Evolutionary conservation across 495 filamentous ascomycete species (phyloP).

Genomic region (Pyrenopolyporus hunteri): DNA sequence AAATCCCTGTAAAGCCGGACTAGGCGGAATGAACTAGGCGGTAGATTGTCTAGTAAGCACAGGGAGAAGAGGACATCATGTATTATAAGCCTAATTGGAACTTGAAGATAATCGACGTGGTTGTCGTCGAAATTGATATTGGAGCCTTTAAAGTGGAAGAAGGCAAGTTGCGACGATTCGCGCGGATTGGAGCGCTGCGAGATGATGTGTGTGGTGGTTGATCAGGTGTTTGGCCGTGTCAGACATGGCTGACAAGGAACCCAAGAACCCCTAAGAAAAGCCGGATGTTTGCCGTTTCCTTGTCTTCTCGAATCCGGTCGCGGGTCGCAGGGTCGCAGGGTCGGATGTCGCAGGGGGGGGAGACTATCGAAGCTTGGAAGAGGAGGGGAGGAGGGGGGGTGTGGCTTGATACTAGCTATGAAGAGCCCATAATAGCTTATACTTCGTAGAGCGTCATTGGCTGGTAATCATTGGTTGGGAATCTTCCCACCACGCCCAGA

Average conservation of each 20-base stretch:
- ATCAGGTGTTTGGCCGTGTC: constrained; percentile 31
- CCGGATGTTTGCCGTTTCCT: constrained; percentile 22
- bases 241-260: constrained; percentile 29
- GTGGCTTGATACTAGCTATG: constrained; percentile 10
- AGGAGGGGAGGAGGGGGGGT: too few relatives aligned
- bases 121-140: constrained; percentile 23
- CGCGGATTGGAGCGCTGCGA: constrained; percentile 3
- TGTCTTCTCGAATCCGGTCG: constrained; percentile 26
- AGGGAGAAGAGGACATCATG: constrained; percentile 26
- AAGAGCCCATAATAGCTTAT: background rate
- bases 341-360: background rate
- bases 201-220: constrained; percentile 8
- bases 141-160: constrained; percentile 17
- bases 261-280: constrained; percentile 2
- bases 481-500: constrained; percentile 21
- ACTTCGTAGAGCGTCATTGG: background rate
- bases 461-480: background rate
- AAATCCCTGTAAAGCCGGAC: constrained; percentile 11
- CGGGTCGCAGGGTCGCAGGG: constrained; percentile 3
- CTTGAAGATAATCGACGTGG: constrained; percentile 5
- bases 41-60: constrained; percentile 29
- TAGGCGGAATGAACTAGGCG: constrained; percentile 29
- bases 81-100: constrained; percentile 1
- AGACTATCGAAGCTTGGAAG: constrained; percentile 21
- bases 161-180: constrained; percentile 25